Evolutionary conservation across 1,139 yeast species (phyloP).

Genomic region (Saccharomyces pastorianus): DNA sequence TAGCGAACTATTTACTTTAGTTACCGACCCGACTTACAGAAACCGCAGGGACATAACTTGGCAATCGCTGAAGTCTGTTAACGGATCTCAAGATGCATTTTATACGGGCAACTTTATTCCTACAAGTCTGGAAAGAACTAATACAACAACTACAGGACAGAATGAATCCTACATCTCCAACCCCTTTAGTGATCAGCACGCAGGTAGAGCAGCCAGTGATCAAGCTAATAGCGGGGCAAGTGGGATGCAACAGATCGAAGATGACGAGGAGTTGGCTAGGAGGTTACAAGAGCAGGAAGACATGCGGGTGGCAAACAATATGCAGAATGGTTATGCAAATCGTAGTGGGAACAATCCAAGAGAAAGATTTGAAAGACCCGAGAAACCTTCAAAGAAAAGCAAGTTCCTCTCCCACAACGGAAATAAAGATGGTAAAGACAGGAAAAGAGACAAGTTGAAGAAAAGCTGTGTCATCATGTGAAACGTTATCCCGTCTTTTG

Average conservation of each 20-base stretch:
- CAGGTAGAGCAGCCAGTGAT: background rate
- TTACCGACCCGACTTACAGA: constrained; percentile 61
- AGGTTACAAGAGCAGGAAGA: constrained; percentile 29
- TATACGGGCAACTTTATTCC: constrained; percentile 56
- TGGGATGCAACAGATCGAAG: constrained; percentile 11
- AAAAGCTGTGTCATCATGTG: constrained; percentile 22
- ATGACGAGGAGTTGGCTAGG: constrained; percentile 28
- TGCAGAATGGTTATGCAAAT: constrained; percentile 11
- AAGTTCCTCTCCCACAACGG: background rate
- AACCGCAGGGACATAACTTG: constrained; percentile 50
- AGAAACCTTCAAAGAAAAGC: background rate
- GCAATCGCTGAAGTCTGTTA: constrained; percentile 62
- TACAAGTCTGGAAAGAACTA: constrained; percentile 8
- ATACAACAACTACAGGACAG: background rate
- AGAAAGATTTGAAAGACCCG: background rate
- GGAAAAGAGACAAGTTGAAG: constrained; percentile 17
- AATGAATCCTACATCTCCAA: constrained; percentile 6
- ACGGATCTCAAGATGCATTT: constrained; percentile 60
- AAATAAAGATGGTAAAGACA: background rate
- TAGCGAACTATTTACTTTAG: constrained; percentile 48
- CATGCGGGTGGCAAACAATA: constrained; percentile 15
- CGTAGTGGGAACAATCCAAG: constrained; percentile 4
- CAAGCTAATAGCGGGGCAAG: background rate
- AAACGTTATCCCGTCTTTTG: background rate
- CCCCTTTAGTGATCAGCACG: constrained; percentile 13